Evolutionary conservation across 495 filamentous ascomycete species (phyloP).

Genomic region (Xylaria intraflava): DNA sequence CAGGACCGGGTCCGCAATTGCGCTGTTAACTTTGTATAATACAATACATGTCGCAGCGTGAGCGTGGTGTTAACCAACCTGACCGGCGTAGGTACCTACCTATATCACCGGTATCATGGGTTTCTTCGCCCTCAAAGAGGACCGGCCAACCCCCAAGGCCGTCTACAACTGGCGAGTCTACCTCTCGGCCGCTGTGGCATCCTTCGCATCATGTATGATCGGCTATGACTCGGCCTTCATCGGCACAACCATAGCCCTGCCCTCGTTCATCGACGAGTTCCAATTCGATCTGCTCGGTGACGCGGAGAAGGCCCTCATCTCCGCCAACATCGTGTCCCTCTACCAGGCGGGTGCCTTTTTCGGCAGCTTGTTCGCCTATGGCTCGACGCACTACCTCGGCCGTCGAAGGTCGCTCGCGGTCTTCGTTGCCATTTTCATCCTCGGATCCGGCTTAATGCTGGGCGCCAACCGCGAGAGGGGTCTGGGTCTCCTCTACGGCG

Average conservation of each 20-base stretch:
- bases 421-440: slow-evolving; percentile 50
- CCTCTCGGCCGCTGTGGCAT: slow-evolving; percentile 52
- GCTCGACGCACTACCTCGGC: slow-evolving; percentile 50
- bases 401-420: slow-evolving; percentile 49
- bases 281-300: slow-evolving; percentile 32
- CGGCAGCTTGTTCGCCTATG: slow-evolving; percentile 57
- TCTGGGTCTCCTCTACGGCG: slow-evolving; percentile 54
- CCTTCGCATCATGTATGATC: slow-evolving; percentile 65
- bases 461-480: slow-evolving; percentile 51
- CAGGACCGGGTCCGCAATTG: too few species aligned
- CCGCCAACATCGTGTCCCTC: slow-evolving; percentile 62
- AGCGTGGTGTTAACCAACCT: too few species aligned
- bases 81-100: too few species aligned
- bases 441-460: slow-evolving; percentile 60
- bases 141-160: slow-evolving; percentile 54
- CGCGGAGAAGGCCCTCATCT: slow-evolving; percentile 36
- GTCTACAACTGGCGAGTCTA: slow-evolving; percentile 78
- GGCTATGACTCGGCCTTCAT: slow-evolving; percentile 69
- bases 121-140: slow-evolving; percentile 54
- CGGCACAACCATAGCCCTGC: slow-evolving; percentile 57
- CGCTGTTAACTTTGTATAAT: too few species aligned
- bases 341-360: slow-evolving; percentile 66
- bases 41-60: too few species aligned
- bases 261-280: slow-evolving; percentile 56
- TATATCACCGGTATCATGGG: slow-evolving; percentile 41